phyloP scores from a whole-genome alignment of 2,329 filamentous ascomycete species.

The Metarhizium brunneum region DNA sequence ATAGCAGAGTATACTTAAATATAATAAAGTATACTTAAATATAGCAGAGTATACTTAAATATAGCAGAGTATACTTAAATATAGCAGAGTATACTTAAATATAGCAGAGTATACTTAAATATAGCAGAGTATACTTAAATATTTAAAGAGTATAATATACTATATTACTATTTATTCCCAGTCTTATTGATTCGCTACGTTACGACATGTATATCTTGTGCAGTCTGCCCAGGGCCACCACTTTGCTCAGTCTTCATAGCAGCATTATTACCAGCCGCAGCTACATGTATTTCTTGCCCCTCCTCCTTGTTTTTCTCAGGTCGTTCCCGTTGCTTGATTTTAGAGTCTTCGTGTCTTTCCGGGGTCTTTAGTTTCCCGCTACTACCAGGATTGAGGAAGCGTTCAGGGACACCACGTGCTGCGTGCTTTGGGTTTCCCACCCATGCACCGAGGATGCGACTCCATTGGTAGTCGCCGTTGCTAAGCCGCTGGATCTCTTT shows the following conservation, averaged over 20 bases:
- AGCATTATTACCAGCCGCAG: background rate
- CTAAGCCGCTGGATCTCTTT: constrained; percentile 68
- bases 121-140: no score
- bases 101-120: no score
- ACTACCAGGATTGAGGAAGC: constrained; percentile 47
- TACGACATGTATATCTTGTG: background rate
- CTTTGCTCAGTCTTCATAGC: background rate
- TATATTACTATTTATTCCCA: background rate
- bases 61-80: no score
- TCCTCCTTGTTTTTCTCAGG: constrained; percentile 5
- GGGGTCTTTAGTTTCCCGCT: constrained; percentile 5
- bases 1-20: no score
- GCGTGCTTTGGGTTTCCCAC: constrained; percentile 58
- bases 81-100: no score
- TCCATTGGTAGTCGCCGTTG: constrained; percentile 73
- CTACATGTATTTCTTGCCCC: background rate
- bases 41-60: no score
- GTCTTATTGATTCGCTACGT: background rate
- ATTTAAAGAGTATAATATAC: no score
- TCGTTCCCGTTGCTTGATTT: constrained; percentile 11
- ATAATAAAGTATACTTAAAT: no score
- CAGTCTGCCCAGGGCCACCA: background rate
- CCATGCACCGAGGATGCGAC: constrained; percentile 71
- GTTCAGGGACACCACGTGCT: constrained; percentile 68
- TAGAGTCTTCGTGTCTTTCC: constrained; percentile 12